Base-by-base conservation (phyloP, 2,329 filamentous ascomycete genomes). In the Fusarium sp. region DNA sequence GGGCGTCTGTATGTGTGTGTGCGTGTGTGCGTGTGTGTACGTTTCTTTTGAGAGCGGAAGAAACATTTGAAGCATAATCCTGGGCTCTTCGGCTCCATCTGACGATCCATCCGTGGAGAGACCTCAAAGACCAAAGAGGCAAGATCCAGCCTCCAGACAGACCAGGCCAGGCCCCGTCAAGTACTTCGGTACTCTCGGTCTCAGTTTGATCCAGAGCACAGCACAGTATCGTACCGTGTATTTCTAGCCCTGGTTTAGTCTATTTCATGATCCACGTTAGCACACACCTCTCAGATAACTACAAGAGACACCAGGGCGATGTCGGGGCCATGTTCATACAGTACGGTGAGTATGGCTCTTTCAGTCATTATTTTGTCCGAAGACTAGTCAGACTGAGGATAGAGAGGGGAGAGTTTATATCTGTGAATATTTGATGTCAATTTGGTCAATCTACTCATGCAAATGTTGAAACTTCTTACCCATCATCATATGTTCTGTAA, bases 191-290 rank as follows among this genome's bases (percentile, higher is more conserved):
- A 58, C 35, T 39, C 40, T 39, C 40, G 47, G 61, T 69, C 57
- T 66, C 52, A 64, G 61, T 40, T 66, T 51, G 61, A 66, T 50
- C 48, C 56, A 33, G 40, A 32, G 40, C 47, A 47, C 26, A 66
- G 56, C 61, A 68, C 65, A 68, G 65, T 54, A 69, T 49, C 7
- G 55, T 68, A 68, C 65, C 52, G 61, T 52, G 51, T 26, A 37
- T 44, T 22, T 20, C 43, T 41, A 60, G 43, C 41, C 54, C 24
- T 28, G 33, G 62, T 37, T 33, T 66, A 65, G 62, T 44, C 47
- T n/a, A 47, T 43, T 53, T 35, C 20, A 66, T 62, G 55, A 56
- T 66, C 56, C 63, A 50, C 61, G 48, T 47, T 48, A 50, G 32
- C 55, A 61, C 65, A 61, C 65, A 54, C 50, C 56, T 46, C 40